A percentile compares a stretch with the other conserved stretches of the same genome.
Evolutionary conservation across 441 rosid genomes (phyloP).

Genomic region (Viola pubescens): DNA sequence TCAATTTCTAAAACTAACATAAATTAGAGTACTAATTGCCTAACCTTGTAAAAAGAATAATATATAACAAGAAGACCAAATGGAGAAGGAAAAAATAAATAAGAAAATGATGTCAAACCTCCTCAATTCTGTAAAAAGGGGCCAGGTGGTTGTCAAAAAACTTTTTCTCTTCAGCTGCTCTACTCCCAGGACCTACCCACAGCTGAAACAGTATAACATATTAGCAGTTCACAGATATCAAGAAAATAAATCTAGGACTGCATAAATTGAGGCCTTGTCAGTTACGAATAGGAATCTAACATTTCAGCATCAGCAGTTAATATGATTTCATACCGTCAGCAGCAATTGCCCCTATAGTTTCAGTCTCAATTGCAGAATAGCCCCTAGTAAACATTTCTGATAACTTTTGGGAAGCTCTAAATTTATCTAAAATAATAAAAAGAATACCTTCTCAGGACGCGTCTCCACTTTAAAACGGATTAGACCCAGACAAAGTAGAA

Average conservation of each 20-base stretch:
- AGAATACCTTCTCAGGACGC: conserved; percentile 84
- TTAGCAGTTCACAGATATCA: conserved; percentile 13
- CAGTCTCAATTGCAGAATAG: no score
- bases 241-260: neutral
- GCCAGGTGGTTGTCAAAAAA: conserved; percentile 88
- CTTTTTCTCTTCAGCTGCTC: conserved; percentile 81
- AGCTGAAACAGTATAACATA: conserved; percentile 45
- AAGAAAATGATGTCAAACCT: conserved; percentile 38
- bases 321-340: no score
- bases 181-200: conserved; percentile 98
- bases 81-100: conserved; percentile 1
- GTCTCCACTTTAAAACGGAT: conserved; percentile 94
- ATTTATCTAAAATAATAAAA: neutral
- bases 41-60: neutral
- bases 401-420: no score
- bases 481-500: conserved; percentile 84
- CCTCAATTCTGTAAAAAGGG: conserved; percentile 96
- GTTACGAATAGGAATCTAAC: no score
- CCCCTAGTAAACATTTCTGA: no score
- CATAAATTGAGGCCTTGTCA: no score
- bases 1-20: neutral
- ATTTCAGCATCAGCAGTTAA: no score
- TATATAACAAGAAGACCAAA: conserved; percentile 6
- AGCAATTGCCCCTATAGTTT: no score
- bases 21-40: neutral